A percentile compares a stretch with the other conserved stretches of the same genome.
These are phyloP conservation scores for Pseudogymnoascus sp. DNA, from an alignment of 2,329 filamentous ascomycete species.

Conservation along the genomic window DNA sequence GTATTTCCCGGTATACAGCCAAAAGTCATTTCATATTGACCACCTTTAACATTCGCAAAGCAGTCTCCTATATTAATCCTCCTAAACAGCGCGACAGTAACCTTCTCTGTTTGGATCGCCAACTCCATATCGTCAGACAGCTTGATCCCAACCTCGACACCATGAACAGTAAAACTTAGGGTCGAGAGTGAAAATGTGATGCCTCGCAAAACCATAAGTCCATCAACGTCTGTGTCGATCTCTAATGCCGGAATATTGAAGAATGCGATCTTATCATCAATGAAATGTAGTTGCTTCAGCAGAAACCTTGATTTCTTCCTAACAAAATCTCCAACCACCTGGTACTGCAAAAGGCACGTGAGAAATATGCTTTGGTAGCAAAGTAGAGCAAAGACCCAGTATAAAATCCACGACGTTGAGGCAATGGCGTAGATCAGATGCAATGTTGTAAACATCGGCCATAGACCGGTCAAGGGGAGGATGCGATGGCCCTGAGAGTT, in stretches of 20 bases:
- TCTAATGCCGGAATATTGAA: slow-evolving; percentile 38
- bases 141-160: slow-evolving; percentile 44
- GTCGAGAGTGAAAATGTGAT: slow-evolving; percentile 41
- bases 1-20: slow-evolving; percentile 30
- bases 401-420: slow-evolving; percentile 44
- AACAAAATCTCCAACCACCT: slow-evolving; percentile 12
- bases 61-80: slow-evolving; percentile 43
- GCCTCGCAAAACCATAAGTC: slow-evolving; percentile 43
- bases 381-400: slow-evolving; percentile 32
- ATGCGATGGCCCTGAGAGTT: slow-evolving; percentile 30
- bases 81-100: slow-evolving; percentile 39
- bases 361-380: slow-evolving; percentile 37
- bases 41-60: slow-evolving; percentile 45
- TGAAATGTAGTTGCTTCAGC: slow-evolving; percentile 36
- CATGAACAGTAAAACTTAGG: slow-evolving; percentile 41
- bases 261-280: slow-evolving; percentile 40
- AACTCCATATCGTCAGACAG: slow-evolving; percentile 44
- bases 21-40: slow-evolving; percentile 42
- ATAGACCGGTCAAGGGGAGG: slow-evolving; percentile 36
- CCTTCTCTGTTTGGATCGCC: slow-evolving; percentile 40
- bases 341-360: slow-evolving; percentile 39
- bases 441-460: slow-evolving; percentile 37
- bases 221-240: slow-evolving; percentile 44
- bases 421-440: slow-evolving; percentile 39
- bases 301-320: slow-evolving; percentile 29